Evolutionary conservation across 345 rosid genomes (phyloP), one percentile per base, ranked within the genome.

Genomic region (Psidium guajava): DNA sequence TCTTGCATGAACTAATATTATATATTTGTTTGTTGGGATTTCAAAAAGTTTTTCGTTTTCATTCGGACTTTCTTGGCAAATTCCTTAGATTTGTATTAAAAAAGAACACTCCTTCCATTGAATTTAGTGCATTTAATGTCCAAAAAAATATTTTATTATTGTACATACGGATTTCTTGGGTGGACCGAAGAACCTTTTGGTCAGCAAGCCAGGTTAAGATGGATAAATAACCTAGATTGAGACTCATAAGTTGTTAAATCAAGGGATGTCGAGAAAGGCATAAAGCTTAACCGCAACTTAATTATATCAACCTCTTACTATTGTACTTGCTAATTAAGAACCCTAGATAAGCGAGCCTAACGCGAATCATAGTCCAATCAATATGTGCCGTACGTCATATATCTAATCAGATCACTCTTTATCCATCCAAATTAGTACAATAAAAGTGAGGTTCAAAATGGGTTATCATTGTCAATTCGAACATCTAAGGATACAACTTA

Each of bases 301-400:
- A 69, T 21, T 8, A 32, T 21, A 8, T 36, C 47, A 69, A 4
- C 24, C 13, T 69, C 52, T 8, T 0, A 69, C 77, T 16, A 8
- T 32, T 69, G 42, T 36, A 36, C 1, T 18, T 6, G 32, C 1
- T 0, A 0, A 69, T 32, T 4, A 21, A 69, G 40, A 36, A 69
- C 14, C 40, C 80, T 69, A 69, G 25, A 18, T 36, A 69, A 69
- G 6, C 6, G 0, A 69, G 47, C 18, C 47, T 32, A 32, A 69
- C 0, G 0, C 10, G 6, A 18, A 0, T 4, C n/a, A 24, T 21
- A 5, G 47, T 36, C 0, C 22, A 0, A 2, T 18, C 18, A 0
- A 36, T 69, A 18, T 36, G 3, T 24, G 21, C 32, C 6, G 0
- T 36, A 20, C 7, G 0, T 36, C 77, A 18, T 18, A 36, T 69